Percentiles rank a stretch among this genome's conserved stretches.
phyloP scores from a whole-genome alignment of 73 alveolate species.

The Breviolum minutum region DNA sequence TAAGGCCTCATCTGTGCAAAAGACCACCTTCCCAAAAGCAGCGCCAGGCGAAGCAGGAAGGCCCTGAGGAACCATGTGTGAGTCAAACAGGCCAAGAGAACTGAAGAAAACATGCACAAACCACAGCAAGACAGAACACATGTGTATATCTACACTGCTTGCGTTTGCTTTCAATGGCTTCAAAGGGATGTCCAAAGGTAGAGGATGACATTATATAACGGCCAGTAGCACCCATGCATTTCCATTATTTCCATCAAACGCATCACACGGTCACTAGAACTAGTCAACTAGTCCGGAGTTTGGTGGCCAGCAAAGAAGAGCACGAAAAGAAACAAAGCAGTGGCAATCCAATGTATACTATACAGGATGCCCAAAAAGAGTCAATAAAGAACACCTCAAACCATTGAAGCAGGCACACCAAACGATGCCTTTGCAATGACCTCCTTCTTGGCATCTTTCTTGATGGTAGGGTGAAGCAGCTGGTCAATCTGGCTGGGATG shows the following conservation, averaged over 20 bases:
- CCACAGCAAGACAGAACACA: not conserved
- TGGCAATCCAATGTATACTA: too few relatives aligned
- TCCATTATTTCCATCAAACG: too few relatives aligned
- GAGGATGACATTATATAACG: too few relatives aligned
- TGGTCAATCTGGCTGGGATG: conserved; percentile 96
- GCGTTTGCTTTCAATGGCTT: too few relatives aligned
- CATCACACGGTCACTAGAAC: too few relatives aligned
- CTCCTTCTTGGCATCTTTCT: conserved; percentile 96
- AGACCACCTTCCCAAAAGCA: conserved; percentile 97
- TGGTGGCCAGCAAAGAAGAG: too few relatives aligned
- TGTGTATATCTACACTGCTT: too few relatives aligned
- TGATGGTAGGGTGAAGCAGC: conserved; percentile 97
- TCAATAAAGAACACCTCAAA: conserved; percentile 23
- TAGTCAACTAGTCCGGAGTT: too few relatives aligned
- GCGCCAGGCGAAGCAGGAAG: conserved; percentile 97
- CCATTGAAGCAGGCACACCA: not conserved
- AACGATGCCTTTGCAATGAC: not conserved
- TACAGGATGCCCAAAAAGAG: too few relatives aligned
- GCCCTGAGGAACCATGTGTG: conserved; percentile 88
- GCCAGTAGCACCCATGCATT: too few relatives aligned
- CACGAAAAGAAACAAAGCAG: too few relatives aligned
- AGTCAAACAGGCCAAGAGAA: not conserved
- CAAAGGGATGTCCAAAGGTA: too few relatives aligned
- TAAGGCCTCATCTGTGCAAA: conserved; percentile 96
- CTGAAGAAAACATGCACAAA: not conserved